Conservation (phyloP, 2,329 filamentous ascomycete species). For the Fusarium pininemorale region DNA sequence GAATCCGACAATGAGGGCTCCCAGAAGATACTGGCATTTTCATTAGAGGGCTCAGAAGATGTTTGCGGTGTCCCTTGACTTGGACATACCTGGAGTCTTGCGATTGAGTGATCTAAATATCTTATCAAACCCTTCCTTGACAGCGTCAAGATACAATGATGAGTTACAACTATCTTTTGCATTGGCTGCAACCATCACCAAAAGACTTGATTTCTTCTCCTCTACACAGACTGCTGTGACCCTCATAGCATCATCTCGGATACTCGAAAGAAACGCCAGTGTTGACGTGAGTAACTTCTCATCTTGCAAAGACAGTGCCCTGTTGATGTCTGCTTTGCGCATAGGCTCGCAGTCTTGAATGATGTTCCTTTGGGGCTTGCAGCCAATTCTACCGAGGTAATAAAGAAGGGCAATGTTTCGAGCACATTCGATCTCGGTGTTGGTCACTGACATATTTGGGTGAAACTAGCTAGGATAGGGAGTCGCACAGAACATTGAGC, state of each 20-base stretch:
- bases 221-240: constrained; percentile 35
- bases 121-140: constrained; percentile 25
- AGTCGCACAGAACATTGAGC: background rate
- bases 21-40: background rate
- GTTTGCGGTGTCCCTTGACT: background rate
- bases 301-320: constrained; percentile 12
- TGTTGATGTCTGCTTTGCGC: background rate
- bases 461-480: background rate
- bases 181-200: constrained; percentile 36
- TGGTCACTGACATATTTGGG: background rate
- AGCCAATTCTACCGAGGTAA: constrained; percentile 2
- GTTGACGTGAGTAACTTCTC: constrained; percentile 26
- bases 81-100: background rate
- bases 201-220: constrained; percentile 3
- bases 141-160: constrained; percentile 17
- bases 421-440: background rate
- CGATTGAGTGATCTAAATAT: constrained; percentile 18
- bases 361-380: background rate
- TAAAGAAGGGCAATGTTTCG: constrained; percentile 31
- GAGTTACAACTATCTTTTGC: background rate
- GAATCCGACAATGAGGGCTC: background rate
- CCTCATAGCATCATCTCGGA: constrained; percentile 3
- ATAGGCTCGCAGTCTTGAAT: background rate
- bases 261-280: constrained; percentile 33
- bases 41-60: background rate